These are phyloP conservation scores for Phytopythium litorale DNA, from an alignment of 352 stramenopile genomes.

Conservation along the genomic window DNA sequence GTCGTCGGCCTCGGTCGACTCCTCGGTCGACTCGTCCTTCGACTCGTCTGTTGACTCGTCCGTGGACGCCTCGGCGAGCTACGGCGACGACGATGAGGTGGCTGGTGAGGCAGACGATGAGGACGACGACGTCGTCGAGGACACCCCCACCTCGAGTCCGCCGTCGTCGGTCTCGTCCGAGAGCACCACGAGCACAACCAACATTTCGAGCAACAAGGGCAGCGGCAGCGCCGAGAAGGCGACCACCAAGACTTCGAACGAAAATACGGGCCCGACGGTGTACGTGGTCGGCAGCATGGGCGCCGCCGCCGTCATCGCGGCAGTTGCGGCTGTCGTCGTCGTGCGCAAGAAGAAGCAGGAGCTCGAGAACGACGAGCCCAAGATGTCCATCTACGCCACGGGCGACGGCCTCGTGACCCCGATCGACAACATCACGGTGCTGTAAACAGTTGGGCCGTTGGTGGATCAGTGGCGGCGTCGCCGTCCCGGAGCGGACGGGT, in stretches of 20 bases:
- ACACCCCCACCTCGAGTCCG: constrained; percentile 9
- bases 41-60: constrained; percentile 5
- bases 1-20: constrained; percentile 8
- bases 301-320: constrained; percentile 20
- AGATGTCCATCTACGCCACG: constrained; percentile 19
- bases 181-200: neutral
- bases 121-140: constrained; percentile 4
- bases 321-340: constrained; percentile 31
- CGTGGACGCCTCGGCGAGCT: constrained; percentile 2
- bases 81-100: constrained; percentile 16
- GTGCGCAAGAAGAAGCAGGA: constrained; percentile 54
- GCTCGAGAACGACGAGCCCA: constrained; percentile 28
- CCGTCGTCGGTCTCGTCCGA: constrained; percentile 6
- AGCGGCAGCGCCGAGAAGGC: constrained; percentile 8
- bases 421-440: constrained; percentile 29
- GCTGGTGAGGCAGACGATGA: constrained; percentile 8
- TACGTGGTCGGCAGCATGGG: constrained; percentile 15
- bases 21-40: neutral
- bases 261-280: constrained; percentile 6
- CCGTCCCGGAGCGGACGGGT: neutral
- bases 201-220: constrained; percentile 5
- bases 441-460: constrained; percentile 7
- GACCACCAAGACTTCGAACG: constrained; percentile 9
- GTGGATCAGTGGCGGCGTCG: neutral
- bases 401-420: constrained; percentile 32